Base-by-base conservation (phyloP, 768 basidiomycete species). In the Mycena crocata region DNA sequence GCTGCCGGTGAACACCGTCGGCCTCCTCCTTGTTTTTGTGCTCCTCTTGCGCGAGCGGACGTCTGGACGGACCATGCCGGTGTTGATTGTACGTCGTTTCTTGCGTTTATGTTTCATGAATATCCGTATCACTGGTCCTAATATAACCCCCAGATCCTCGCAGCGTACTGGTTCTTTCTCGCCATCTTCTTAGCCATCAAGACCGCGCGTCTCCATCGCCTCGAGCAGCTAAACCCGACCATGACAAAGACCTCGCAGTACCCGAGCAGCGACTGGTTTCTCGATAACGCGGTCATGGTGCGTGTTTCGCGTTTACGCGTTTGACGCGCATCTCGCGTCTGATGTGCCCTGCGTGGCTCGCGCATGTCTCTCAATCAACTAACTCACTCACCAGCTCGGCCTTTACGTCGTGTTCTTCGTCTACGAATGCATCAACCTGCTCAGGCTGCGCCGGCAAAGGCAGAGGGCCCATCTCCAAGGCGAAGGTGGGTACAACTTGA, bases 271-370 rank as follows among this genome's bases (percentile, higher is more conserved):
- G 77, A 76, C 59, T 67, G 71, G 67, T 60, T 78, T 34, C 44
- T 75, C 3, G 74, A 75, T 59, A 75, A 76, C 55, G 73, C 61
- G 21, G 72, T 76, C 46, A 74, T 76, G 71, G 77, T 75, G 56
- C 52, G 69, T 64, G 21, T 44, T 46, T 40, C n/a, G n/a, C n/a
- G n/a, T n/a, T n/a, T n/a, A n/a, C n/a, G n/a, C n/a, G n/a, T n/a
- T n/a, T n/a, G n/a, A n/a, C n/a, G n/a, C n/a, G n/a, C n/a, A n/a
- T n/a, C n/a, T n/a, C n/a, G n/a, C n/a, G n/a, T n/a, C n/a, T n/a
- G n/a, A n/a, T n/a, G n/a, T n/a, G n/a, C n/a, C n/a, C n/a, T n/a
- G n/a, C n/a, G n/a, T n/a, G n/a, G n/a, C n/a, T n/a, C n/a, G n/a
- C n/a, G n/a, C n/a, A n/a, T n/a, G n/a, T n/a, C n/a, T n/a, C n/a